These are phyloP conservation scores for Stentor roeselii DNA, from an alignment of 73 alveolate genomes.

Conservation along the genomic window DNA sequence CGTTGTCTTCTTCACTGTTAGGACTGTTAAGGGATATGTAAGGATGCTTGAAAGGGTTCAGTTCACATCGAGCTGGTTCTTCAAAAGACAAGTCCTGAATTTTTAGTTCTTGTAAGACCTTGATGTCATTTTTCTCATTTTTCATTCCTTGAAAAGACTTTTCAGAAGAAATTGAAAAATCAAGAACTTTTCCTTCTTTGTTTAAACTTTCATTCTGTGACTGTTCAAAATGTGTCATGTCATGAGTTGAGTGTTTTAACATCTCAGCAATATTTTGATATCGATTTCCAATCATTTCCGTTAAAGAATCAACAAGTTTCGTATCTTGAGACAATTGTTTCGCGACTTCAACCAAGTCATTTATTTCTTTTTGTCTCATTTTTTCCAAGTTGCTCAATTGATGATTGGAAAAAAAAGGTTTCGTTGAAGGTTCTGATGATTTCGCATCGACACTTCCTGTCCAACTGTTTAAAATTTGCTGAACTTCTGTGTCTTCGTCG, in stretches of 20 bases:
- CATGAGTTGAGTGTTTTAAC: neutral
- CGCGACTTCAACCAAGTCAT: too few relatives aligned
- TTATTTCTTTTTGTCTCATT: too few relatives aligned
- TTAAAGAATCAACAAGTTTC: neutral
- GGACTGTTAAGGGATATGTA: too few relatives aligned
- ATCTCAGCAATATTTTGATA: neutral
- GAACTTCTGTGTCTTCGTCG: too few relatives aligned
- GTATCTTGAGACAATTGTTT: too few relatives aligned
- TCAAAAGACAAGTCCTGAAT: neutral
- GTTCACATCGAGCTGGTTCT: neutral
- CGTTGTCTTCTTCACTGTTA: too few relatives aligned
- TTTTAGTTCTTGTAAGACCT: neutral
- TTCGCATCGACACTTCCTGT: too few relatives aligned
- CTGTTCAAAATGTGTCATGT: too few relatives aligned
- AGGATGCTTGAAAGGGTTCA: neutral
- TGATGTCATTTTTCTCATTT: neutral
- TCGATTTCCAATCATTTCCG: neutral
- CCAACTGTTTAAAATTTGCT: too few relatives aligned
- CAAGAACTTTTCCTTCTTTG: neutral
- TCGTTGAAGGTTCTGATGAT: too few relatives aligned
- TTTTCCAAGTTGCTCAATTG: too few relatives aligned
- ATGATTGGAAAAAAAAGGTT: too few relatives aligned
- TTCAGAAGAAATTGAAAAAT: neutral
- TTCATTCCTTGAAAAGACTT: neutral
- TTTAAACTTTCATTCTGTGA: neutral